Evolutionary conservation across 2,329 filamentous ascomycete genomes (phyloP), one percentile per base, ranked within the genome.

Genomic region (Niveomyces coronatus): DNA sequence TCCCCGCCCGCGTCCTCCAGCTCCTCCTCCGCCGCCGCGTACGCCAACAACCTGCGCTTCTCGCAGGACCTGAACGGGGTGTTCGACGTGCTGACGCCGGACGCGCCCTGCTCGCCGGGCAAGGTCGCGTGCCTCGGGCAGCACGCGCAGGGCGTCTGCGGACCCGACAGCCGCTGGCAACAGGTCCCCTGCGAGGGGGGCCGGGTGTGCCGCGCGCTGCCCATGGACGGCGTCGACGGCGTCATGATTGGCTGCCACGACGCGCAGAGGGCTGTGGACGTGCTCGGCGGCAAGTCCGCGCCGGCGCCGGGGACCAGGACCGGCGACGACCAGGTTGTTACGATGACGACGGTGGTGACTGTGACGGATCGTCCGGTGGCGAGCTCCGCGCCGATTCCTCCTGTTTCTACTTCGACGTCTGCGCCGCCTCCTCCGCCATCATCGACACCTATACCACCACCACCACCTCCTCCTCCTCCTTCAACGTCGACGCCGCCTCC

Each of bases 181-280:
- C 60, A 74, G 14, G 49, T 47, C 1, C 43, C 53, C 9, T 65
- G 65, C 28, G 57, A 54, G 20, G 29, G 45, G 1, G 56, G 54
- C 9, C 52, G 53, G 31, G 53, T 57, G 33, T 79, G 74, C 53
- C 69, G 65, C 34, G 74, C 70, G 2, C 52, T 77, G 44, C 75
- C 75, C 1, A 66, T 75, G 61, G 64, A 61, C 26, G 64, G 53
- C 9, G 61, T 60, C 0, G 48, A 49, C 0, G 73, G 71, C 4
- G 68, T 73, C 9, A 51, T 59, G 37, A 56, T 79, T 17, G 63
- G 60, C 3, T 79, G 74, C 44, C 56, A 58, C 19, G 55, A 66
- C 34, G 47, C 53, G 9, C 49, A 50, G 3, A 53, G 55, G 3
- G 73, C 70, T 0, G 49, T 56, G 29, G 52, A 48, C 4, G 55